These are phyloP conservation scores for Exsudoporus frostii DNA, from an alignment of 768 basidiomycete genomes.

Conservation along the genomic window DNA sequence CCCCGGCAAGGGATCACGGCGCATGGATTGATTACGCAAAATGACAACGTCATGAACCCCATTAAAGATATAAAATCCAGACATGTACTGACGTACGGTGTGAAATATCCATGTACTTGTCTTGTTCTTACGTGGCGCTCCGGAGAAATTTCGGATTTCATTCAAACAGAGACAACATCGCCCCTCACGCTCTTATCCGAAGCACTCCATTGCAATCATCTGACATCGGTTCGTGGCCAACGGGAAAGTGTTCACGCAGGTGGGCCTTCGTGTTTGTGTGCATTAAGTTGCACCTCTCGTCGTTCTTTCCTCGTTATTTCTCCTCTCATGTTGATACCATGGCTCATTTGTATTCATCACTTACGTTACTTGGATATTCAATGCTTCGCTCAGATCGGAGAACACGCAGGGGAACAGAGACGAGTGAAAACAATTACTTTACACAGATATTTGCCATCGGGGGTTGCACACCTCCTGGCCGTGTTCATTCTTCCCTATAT, in stretches of 20 bases:
- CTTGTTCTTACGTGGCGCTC: background rate
- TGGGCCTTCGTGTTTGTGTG: too few relatives aligned
- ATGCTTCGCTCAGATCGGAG: conserved; percentile 52
- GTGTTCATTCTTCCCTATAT: conserved; percentile 66
- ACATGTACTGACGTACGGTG: background rate
- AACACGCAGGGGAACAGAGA: conserved; percentile 38
- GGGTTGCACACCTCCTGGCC: conserved; percentile 58
- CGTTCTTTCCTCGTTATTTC: too few relatives aligned
- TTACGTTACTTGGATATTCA: conserved; percentile 44
- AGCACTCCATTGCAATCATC: background rate
- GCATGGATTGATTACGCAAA: conserved; percentile 14
- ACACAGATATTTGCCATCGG: conserved; percentile 50
- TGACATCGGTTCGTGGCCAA: background rate
- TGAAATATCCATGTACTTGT: background rate
- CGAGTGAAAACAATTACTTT: conserved; percentile 37
- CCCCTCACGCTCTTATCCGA: background rate
- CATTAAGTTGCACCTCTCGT: too few relatives aligned
- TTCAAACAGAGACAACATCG: background rate
- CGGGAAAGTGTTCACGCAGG: background rate
- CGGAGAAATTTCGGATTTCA: background rate
- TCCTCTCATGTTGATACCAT: too few relatives aligned
- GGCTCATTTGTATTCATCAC: too few relatives aligned
- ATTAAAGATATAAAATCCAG: background rate
- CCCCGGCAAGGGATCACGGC: conserved; percentile 28
- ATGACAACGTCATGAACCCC: background rate